Evolutionary conservation across 2,329 filamentous ascomycete species (phyloP).

Genomic region (Penicillium sp.): DNA sequence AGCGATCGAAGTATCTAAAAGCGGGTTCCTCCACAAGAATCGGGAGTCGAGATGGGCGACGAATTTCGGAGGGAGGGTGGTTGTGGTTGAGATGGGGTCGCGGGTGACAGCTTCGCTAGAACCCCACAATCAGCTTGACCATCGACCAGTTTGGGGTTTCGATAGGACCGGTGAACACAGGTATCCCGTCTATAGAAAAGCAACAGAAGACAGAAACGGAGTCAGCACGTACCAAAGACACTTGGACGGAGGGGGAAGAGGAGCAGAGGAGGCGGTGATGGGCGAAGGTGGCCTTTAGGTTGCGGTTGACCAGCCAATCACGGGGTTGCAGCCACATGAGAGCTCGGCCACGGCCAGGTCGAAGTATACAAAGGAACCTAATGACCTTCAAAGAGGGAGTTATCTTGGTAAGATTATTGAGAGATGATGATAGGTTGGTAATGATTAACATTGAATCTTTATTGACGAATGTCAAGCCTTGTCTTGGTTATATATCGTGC

Average conservation of each 20-base stretch:
- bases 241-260: conserved; percentile 15
- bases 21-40: conserved; percentile 5
- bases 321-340: conserved; percentile 17
- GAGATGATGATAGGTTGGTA: too few species aligned
- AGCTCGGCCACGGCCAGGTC: not conserved
- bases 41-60: conserved; percentile 10
- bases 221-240: conserved; percentile 9
- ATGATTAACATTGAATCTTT: too few species aligned
- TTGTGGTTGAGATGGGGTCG: conserved; percentile 21
- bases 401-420: too few species aligned
- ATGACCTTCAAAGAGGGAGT: not conserved
- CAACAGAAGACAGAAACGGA: not conserved
- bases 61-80: conserved; percentile 10
- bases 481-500: too few species aligned
- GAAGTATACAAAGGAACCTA: conserved; percentile 2
- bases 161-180: not conserved
- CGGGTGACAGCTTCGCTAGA: conserved; percentile 29
- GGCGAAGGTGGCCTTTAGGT: conserved; percentile 44
- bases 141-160: conserved; percentile 6
- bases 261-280: conserved; percentile 30
- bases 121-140: conserved; percentile 28
- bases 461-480: too few species aligned
- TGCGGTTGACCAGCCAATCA: conserved; percentile 40
- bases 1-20: conserved; percentile 4
- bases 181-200: not conserved